A percentile compares a stretch with the other conserved stretches of the same genome.
Evolutionary conservation across 768 basidiomycete genomes (phyloP).

Genomic region (Podaxis sp.): DNA sequence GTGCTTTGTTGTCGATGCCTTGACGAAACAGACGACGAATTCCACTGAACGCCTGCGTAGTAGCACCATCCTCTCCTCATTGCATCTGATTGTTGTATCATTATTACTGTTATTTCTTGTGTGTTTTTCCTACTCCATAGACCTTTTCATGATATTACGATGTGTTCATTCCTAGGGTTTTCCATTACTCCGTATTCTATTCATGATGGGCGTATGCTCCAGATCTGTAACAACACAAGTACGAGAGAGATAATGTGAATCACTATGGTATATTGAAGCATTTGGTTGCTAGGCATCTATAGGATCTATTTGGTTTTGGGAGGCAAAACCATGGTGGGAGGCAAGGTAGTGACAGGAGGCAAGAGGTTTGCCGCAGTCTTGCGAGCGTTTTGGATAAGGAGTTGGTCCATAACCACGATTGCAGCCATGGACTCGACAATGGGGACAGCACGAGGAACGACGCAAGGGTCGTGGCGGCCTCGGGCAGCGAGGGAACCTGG

Average conservation of each 20-base stretch:
- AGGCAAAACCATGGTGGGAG: conserved; percentile 80
- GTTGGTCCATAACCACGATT: conserved; percentile 90
- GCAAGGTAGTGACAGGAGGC: conserved; percentile 57
- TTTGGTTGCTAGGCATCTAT: conserved; percentile 12
- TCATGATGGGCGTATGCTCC: not conserved
- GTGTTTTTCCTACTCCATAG: not conserved
- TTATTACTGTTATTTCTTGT: not conserved
- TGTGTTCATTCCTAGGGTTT: not conserved
- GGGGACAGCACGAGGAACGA: conserved; percentile 94
- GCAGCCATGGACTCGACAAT: conserved; percentile 99
- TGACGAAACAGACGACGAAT: conserved; percentile 48
- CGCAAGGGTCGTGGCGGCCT: conserved; percentile 82
- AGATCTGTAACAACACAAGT: not conserved
- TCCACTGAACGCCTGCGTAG: not conserved
- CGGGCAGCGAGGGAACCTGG: conserved; percentile 60
- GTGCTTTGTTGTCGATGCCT: conserved; percentile 60
- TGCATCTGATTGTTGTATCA: not conserved
- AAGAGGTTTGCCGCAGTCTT: conserved; percentile 68
- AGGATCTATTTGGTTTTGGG: conserved; percentile 30
- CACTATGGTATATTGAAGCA: not conserved
- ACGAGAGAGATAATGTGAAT: not conserved
- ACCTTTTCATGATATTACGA: not conserved
- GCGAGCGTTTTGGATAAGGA: conserved; percentile 87
- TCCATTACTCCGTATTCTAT: conserved; percentile 1
- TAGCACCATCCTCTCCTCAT: not conserved